Base-by-base conservation (phyloP, 495 filamentous ascomycete species). In the Wilcoxina mikolae region DNA sequence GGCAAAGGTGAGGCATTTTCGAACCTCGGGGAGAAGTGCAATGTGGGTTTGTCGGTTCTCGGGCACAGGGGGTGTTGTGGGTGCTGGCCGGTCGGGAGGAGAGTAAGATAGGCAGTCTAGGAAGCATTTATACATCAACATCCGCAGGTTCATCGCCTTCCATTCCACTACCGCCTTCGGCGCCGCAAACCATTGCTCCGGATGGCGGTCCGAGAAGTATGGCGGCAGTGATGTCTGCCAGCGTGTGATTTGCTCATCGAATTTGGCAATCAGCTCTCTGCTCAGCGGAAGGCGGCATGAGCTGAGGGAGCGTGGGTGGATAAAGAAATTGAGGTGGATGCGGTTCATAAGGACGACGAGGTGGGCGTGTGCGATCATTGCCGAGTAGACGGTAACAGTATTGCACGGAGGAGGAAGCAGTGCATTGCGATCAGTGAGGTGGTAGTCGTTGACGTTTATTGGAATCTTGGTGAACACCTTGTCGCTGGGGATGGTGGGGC, bases 71-170 rank as follows among this genome's bases (percentile, higher is more conserved):
- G 58, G 51, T 5, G 35, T 41, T 48, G 53, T 47, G n/a, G 28
- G 29, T 2, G 15, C 29, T 7, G 28, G 29, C 2, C n/a, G 33
- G 49, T 38, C 33, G 1, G 17, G 11, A 5, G 49, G 49, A 1
- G 49, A 52, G 49, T 52, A 52, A 29, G 42, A 58, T 24, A 67
- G 43, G 12, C 56, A 55, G n/a, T 58, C 54, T 20, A 62, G 58
- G 51, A 62, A 62, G 44, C 58, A 53, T 29, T 60, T 57, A 22
- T 60, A 57, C 58, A 68, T 57, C 5, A 68, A 55, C 55, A 68
- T 69, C n/a, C 67, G 51, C 2, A 69, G 29, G 46, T 69, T 68
- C 41, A 65, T 55, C n/a, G 59, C 67, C 31, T 65, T 66, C 54
- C 65, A 67, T 3, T 57, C 24, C 2, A 69, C 53, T 1, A 69